Evolutionary conservation across 257 asterid genomes (phyloP).

Genomic region (Paulownia fortunei): DNA sequence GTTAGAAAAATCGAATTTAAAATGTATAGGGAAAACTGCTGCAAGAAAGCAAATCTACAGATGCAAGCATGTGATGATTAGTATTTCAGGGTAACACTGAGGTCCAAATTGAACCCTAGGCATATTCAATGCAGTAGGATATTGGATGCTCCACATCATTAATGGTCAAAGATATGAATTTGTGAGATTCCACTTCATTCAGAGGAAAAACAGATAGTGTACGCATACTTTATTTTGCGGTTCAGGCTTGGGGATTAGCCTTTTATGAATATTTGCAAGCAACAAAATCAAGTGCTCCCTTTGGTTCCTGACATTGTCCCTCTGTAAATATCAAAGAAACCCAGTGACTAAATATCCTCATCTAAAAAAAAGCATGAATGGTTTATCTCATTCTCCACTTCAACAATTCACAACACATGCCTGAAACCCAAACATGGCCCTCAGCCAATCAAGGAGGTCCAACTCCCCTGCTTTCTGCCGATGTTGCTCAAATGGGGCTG

Average conservation of each 20-base stretch:
- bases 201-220: constrained; percentile 16
- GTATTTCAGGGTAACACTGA: not conserved
- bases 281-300: constrained; percentile 75
- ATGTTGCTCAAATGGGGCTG: constrained; percentile 70
- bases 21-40: not conserved
- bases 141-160: not conserved
- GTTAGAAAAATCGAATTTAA: constrained; percentile 8
- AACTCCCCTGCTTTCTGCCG: constrained; percentile 70
- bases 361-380: constrained; percentile 15
- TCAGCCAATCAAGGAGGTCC: constrained; percentile 86
- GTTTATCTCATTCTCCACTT: constrained; percentile 29
- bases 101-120: not conserved
- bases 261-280: constrained; percentile 72
- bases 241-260: constrained; percentile 78
- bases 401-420: constrained; percentile 47
- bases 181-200: constrained; percentile 12
- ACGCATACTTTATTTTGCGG: constrained; percentile 64
- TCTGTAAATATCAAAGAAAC: constrained; percentile 50
- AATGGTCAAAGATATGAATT: not conserved
- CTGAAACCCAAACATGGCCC: constrained; percentile 89
- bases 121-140: not conserved
- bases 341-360: constrained; percentile 17
- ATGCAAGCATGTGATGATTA: constrained; percentile 17
- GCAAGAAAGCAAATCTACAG: constrained; percentile 3
- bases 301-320: constrained; percentile 81